Conservation (phyloP, 1,284 basidiomycete species). For the Apiotrichum montevideense region DNA sequence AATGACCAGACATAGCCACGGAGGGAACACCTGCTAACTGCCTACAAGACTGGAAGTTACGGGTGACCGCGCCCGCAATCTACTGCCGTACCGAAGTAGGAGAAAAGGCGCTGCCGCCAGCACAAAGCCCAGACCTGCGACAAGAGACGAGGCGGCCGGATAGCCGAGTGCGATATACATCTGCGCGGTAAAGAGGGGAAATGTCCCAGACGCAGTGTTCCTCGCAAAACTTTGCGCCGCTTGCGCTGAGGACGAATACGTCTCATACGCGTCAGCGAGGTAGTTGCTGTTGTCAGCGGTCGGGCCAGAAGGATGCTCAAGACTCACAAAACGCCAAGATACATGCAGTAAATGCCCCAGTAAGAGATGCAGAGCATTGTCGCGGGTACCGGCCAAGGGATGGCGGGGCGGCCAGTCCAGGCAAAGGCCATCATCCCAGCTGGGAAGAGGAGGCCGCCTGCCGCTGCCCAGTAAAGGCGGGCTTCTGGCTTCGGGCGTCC, state of each 20-base stretch:
- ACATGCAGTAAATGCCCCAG: slow-evolving; percentile 40
- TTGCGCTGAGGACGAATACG: slow-evolving; percentile 44
- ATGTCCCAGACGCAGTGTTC: slow-evolving; percentile 32
- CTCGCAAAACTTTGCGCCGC: slow-evolving; percentile 42
- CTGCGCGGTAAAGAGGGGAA: slow-evolving; percentile 37
- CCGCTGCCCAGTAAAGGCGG: slow-evolving; percentile 46
- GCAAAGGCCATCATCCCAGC: slow-evolving; percentile 34
- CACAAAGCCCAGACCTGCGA: slow-evolving; percentile 35
- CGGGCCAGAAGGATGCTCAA: no score
- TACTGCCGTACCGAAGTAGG: slow-evolving; percentile 37
- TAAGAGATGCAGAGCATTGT: slow-evolving; percentile 25
- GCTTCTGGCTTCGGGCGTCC: slow-evolving; percentile 47
- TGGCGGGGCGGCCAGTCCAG: slow-evolving; percentile 36
- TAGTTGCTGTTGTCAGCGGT: slow-evolving; percentile 27
- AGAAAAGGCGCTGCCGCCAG: slow-evolving; percentile 37
- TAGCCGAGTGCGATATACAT: slow-evolving; percentile 38
- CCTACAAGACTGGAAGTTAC: neutral
- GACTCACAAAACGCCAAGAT: slow-evolving; percentile 38
- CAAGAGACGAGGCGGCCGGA: slow-evolving; percentile 35
- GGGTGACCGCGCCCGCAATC: slow-evolving; percentile 27
- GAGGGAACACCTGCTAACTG: no score
- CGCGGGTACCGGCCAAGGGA: slow-evolving; percentile 37
- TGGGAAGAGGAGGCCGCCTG: slow-evolving; percentile 44
- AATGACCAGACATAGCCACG: no score
- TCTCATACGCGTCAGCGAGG: slow-evolving; percentile 44